Conservation (phyloP, 164 flowering plant genomes). For the Vitis rotundifolia region DNA sequence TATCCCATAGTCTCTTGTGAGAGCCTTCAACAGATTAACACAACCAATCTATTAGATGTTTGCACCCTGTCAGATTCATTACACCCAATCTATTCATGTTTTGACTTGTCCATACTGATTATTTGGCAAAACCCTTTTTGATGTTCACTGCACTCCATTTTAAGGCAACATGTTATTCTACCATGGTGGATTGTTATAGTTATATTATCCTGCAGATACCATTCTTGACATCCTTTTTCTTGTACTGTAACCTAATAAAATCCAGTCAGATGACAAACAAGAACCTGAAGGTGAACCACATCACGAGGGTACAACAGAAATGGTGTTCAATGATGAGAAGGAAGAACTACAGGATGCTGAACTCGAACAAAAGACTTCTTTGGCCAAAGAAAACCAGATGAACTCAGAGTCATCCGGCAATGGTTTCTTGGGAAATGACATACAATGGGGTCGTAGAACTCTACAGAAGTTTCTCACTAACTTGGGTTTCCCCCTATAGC, state of each 20-base stretch:
- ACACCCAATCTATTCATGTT: no score
- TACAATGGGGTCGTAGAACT: conserved; percentile 44
- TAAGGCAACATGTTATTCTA: background rate
- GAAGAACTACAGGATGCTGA: conserved; percentile 12
- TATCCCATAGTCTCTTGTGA: no score
- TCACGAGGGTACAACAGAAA: conserved; percentile 12
- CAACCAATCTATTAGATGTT: no score
- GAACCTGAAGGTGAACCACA: conserved; percentile 14
- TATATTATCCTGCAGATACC: background rate
- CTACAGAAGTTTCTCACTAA: conserved; percentile 36
- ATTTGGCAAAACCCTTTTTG: background rate
- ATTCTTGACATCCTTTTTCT: conserved; percentile 9
- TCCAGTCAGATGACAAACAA: conserved; percentile 28
- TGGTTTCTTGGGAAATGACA: conserved; percentile 29
- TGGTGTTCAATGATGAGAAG: conserved; percentile 5
- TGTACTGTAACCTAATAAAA: conserved; percentile 8
- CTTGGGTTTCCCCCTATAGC: conserved; percentile 26
- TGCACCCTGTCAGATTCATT: no score
- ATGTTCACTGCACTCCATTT: background rate
- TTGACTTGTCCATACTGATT: background rate
- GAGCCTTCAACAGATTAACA: no score
- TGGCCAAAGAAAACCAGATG: conserved; percentile 12
- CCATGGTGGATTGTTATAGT: background rate
- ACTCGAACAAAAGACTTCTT: background rate
- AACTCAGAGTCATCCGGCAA: conserved; percentile 4